These are phyloP conservation scores for Combretum micranthum DNA, from an alignment of 345 rosid species.

Conservation along the genomic window DNA sequence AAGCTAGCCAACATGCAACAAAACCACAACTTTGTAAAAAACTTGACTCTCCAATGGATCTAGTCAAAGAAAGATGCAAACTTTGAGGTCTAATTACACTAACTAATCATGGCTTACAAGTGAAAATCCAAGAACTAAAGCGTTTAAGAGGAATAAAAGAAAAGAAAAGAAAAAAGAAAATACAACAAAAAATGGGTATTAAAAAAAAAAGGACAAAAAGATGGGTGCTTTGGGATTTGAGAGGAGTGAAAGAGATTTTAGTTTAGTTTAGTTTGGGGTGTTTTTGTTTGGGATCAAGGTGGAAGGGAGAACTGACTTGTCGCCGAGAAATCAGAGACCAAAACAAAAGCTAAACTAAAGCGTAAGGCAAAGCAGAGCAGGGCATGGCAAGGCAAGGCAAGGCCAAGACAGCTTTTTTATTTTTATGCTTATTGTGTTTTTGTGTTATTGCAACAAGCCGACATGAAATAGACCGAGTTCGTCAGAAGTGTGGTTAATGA, in stretches of 20 bases:
- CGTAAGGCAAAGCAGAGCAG: conserved; percentile 23
- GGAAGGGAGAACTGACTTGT: conserved; percentile 47
- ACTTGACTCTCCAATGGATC: too few species aligned
- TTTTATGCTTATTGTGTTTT: conserved; percentile 15
- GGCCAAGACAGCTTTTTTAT: conserved; percentile 30
- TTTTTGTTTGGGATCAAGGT: conserved; percentile 21
- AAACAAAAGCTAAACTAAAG: conserved; percentile 32
- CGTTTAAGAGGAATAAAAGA: background rate
- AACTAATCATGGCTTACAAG: too few species aligned
- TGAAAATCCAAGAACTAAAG: too few species aligned
- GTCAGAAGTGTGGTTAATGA: conserved; percentile 16
- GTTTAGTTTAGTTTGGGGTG: background rate
- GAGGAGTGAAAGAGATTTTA: background rate
- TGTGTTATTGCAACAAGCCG: conserved; percentile 51
- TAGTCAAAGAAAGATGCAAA: too few species aligned
- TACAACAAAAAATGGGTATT: conserved; percentile 1
- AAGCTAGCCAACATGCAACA: too few species aligned
- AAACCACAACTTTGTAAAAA: too few species aligned
- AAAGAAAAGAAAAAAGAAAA: background rate
- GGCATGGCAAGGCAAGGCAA: conserved; percentile 1
- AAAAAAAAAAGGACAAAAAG: conserved; percentile 12
- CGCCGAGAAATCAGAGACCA: conserved; percentile 66
- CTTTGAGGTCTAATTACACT: too few species aligned
- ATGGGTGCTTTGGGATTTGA: conserved; percentile 15
- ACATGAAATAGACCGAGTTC: conserved; percentile 50